Evolutionary conservation across 2,329 filamentous ascomycete genomes (phyloP), one percentile per base, ranked within the genome.

Genomic region (Colletotrichum musicola): DNA sequence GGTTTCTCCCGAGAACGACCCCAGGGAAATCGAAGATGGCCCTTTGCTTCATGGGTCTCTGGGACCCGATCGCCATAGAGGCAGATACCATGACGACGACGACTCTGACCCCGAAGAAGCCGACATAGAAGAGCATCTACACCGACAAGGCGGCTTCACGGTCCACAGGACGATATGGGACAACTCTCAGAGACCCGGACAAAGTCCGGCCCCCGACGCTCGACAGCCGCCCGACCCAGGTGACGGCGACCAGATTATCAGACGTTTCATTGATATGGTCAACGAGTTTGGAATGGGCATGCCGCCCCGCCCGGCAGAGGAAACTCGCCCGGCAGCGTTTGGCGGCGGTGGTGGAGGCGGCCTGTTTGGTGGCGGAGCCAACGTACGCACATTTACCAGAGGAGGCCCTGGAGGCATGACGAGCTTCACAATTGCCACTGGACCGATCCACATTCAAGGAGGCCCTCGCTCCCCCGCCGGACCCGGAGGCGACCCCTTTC

Each of bases 1-100:
- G 88, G 77, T 90, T 20, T 81, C 81, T 22, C 76, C 80, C 0
- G 85, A 87, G 2, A 89, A 89, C 73, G 92, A 94, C 72, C 92
- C 92, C 10, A 86, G 92, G 70, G 73, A 78, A 2, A 71, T 77
- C 35, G 69, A 77, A 9, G 74, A 78, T 22, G 75, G 78, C 18
- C 64, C 61, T 25, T 12, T 66, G 44, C 60, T 51, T n/a, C 62
- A 70, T 30, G 71, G 55, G 9, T 54, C 71, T 16, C 42, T 60
- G 14, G 44, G 57, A 40, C 64, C 47, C 14, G 54, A 62, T 30
- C 46, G 25, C 20, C 74, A 73, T n/a, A 72, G 70, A 46, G 75
- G 70, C 47, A 68, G 71, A 50, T 65, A 73, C 54, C 5, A 35
- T 35, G 78, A 81, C 56, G 76, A 81, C 58, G 82, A 81, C 58